Conservation (phyloP, 1,139 yeast species). For the Diutina rugosa region DNA sequence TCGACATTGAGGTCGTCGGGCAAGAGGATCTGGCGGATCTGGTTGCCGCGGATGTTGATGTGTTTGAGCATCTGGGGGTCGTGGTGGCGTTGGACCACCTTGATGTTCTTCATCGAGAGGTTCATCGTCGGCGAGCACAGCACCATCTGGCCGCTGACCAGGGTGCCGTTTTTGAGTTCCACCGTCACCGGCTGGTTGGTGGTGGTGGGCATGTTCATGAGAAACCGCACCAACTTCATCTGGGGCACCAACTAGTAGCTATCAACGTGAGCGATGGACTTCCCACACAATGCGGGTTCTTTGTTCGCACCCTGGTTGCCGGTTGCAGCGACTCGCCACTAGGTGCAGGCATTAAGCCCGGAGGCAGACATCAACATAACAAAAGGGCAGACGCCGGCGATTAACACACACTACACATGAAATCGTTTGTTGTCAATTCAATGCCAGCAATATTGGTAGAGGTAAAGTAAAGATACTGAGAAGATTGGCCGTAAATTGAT, state of each 20-base stretch:
- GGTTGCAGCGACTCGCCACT: background rate
- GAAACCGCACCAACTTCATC: conserved; percentile 47
- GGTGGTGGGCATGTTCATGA: conserved; percentile 60
- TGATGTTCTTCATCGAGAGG: conserved; percentile 70
- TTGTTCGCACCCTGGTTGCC: background rate
- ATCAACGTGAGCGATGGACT: background rate
- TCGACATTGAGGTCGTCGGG: conserved; percentile 88
- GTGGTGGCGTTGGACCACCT: conserved; percentile 58
- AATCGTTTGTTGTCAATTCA: background rate
- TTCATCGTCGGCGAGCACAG: conserved; percentile 92
- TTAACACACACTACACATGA: background rate
- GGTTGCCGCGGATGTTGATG: conserved; percentile 83
- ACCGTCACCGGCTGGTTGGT: conserved; percentile 82
- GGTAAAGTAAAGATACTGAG: too few relatives aligned
- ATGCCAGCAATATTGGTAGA: too few relatives aligned
- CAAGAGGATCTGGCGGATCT: conserved; percentile 68
- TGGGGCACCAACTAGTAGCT: background rate
- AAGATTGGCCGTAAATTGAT: too few relatives aligned
- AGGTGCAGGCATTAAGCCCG: background rate
- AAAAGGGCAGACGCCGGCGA: too few relatives aligned
- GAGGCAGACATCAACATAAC: too few relatives aligned
- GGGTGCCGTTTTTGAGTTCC: conserved; percentile 89
- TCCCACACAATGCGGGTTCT: background rate
- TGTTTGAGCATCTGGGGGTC: conserved; percentile 67
- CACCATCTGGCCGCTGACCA: conserved; percentile 71